A percentile compares a stretch with the other conserved stretches of the same genome.
Conservation (phyloP, 768 basidiomycete genomes). For the Hemileccinum rubropunctum region DNA sequence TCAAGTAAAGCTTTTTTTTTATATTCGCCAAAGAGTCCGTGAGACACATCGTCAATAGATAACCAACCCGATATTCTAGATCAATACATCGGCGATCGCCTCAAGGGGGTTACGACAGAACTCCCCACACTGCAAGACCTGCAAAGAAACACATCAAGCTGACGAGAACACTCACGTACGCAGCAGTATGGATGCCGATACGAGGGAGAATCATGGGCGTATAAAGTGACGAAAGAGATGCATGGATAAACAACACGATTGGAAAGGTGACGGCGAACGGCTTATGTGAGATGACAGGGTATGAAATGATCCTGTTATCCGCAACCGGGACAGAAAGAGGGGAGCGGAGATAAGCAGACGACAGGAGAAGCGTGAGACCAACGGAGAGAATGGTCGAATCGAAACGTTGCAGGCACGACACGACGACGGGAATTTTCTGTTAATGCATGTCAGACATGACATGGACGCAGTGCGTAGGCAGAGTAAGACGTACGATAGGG, state of each 20-base stretch:
- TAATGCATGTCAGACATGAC: slow-evolving; percentile 3
- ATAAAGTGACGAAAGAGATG: slow-evolving; percentile 59
- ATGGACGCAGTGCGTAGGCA: neutral
- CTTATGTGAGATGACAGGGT: slow-evolving; percentile 30
- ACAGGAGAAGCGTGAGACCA: slow-evolving; percentile 52
- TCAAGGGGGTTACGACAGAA: slow-evolving; percentile 40
- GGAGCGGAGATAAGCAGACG: slow-evolving; percentile 59
- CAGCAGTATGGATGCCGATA: slow-evolving; percentile 73
- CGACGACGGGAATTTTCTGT: slow-evolving; percentile 75
- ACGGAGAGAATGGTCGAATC: slow-evolving; percentile 71
- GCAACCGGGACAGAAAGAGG: slow-evolving; percentile 37
- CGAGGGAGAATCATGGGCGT: slow-evolving; percentile 64
- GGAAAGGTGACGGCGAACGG: slow-evolving; percentile 42
- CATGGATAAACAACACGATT: slow-evolving; percentile 46
- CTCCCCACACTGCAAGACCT: slow-evolving; percentile 73
- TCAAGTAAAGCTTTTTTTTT: neutral
- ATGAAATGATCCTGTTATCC: slow-evolving; percentile 13
- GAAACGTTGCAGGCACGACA: slow-evolving; percentile 73
- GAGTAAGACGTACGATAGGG: slow-evolving; percentile 56
- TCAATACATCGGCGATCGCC: neutral
- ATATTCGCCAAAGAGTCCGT: neutral
- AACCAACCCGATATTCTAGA: slow-evolving; percentile 1
- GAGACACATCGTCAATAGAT: slow-evolving; percentile 8
- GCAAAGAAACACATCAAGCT: slow-evolving; percentile 69
- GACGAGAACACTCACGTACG: slow-evolving; percentile 65